Evolutionary conservation across 805 yeast genomes (phyloP), one percentile per base, ranked within the genome.

Genomic region (Wickerhamomyces rabaulensis): DNA sequence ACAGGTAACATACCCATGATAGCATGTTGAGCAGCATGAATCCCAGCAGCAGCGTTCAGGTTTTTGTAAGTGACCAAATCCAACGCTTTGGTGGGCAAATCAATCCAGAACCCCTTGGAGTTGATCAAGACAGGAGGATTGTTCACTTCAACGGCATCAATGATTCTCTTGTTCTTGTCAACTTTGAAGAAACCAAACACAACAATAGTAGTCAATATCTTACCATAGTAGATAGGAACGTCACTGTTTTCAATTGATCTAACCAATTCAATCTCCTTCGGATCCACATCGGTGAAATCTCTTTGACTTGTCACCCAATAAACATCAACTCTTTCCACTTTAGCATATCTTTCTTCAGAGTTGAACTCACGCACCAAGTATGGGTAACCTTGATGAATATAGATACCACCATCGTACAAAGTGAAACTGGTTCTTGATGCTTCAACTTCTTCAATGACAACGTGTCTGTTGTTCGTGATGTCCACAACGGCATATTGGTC

Each of bases 1-100:
- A 83, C 63, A 0, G 97, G 95, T 23, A 91, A 61, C 48, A 87
- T 74, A 41, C 87, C 82, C 76, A 94, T 82, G 1, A 94, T 68
- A 0, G 89, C 89, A 69, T 94, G 99, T 53, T 90, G 92, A 0
- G 96, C 95, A 2, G 95, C 97, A 67, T 94, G 99, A n/a, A 94
- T 87, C 0, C 94, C 95, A 6, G 87, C 99, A 0, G 98, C 92
- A 2, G 83, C 68, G 47, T 78, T 85, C 40, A 94, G 66, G 2
- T 70, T 56, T 53, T 89, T 88, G 3, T 61, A 63, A 3, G 71
- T 66, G 27, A 92, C 70, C 3, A 80, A 50, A 1, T 80, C 80
- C 13, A 91, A 58, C 0, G 88, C 87, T n/a, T 58, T 57, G 3
- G 64, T 60, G 0, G 97, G 95, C 1, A 94, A 74, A 62, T 94